Percentiles rank a stretch among this genome's conserved stretches.
These are phyloP conservation scores for Melastoma candidum DNA, from an alignment of 441 rosid genomes.

Conservation along the genomic window DNA sequence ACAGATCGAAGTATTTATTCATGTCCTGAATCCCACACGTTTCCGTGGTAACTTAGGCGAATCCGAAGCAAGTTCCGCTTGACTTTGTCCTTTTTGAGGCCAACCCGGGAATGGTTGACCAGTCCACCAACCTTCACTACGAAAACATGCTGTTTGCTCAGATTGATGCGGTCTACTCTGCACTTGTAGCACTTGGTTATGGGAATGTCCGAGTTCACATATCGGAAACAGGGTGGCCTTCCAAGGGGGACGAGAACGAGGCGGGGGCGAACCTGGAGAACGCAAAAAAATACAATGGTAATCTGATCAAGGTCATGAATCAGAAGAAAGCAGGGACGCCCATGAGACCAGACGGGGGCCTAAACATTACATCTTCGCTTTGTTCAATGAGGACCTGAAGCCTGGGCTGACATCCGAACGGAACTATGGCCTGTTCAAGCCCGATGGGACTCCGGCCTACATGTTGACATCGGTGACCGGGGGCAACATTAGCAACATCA, in stretches of 20 bases:
- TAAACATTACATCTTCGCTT: conserved; percentile 63
- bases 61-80: conserved; percentile 56
- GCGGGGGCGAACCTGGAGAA: conserved; percentile 69
- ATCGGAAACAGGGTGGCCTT: conserved; percentile 98
- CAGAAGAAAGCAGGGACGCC: conserved; percentile 60
- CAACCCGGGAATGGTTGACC: conserved; percentile 59
- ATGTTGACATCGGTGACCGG: conserved; percentile 32
- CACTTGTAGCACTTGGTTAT: conserved; percentile 51
- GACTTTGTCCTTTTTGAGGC: conserved; percentile 79
- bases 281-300: conserved; percentile 76
- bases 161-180: conserved; percentile 71
- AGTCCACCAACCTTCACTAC: conserved; percentile 52
- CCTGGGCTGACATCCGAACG: conserved; percentile 93
- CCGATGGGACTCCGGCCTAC: conserved; percentile 70
- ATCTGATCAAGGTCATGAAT: conserved; percentile 47
- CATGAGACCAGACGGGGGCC: conserved; percentile 44
- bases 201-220: conserved; percentile 52
- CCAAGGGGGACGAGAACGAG: conserved; percentile 77
- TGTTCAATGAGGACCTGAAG: conserved; percentile 90
- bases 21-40: no score
- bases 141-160: conserved; percentile 89
- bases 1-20: no score
- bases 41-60: conserved; percentile 14
- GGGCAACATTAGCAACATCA: conserved; percentile 17
- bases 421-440: conserved; percentile 85